phyloP scores from a whole-genome alignment of 2,329 filamentous ascomycete species.

The Rutstroemia sp. region DNA sequence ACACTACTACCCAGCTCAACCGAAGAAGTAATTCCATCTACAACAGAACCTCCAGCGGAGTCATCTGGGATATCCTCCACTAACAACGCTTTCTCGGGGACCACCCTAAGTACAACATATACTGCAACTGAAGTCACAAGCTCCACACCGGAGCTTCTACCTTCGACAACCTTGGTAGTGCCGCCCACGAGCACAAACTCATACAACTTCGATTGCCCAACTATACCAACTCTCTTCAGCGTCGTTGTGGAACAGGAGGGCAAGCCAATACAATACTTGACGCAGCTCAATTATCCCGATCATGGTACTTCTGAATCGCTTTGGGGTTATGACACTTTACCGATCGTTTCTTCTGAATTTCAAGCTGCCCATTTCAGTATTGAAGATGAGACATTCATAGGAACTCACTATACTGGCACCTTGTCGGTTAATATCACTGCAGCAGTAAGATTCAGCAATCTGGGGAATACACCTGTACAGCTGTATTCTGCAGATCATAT shows the following conservation, averaged over 20 bases:
- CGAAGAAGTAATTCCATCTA: neutral
- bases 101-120: neutral
- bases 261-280: conserved; percentile 10
- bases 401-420: neutral
- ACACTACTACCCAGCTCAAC: too few relatives aligned
- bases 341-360: neutral
- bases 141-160: neutral
- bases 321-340: conserved; percentile 13
- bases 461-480: conserved; percentile 16
- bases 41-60: neutral
- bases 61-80: neutral
- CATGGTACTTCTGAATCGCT: neutral
- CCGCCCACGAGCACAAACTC: neutral
- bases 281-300: conserved; percentile 7
- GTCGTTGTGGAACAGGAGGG: conserved; percentile 11
- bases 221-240: conserved; percentile 5
- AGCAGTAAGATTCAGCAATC: conserved; percentile 6
- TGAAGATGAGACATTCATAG: neutral
- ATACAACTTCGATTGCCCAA: conserved; percentile 6
- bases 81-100: neutral
- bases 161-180: neutral
- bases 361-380: conserved; percentile 10
- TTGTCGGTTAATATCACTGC: conserved; percentile 1
- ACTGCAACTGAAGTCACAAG: neutral
- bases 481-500: conserved; percentile 10